Conservation (phyloP, 345 rosid species). For the Firmiana major region DNA sequence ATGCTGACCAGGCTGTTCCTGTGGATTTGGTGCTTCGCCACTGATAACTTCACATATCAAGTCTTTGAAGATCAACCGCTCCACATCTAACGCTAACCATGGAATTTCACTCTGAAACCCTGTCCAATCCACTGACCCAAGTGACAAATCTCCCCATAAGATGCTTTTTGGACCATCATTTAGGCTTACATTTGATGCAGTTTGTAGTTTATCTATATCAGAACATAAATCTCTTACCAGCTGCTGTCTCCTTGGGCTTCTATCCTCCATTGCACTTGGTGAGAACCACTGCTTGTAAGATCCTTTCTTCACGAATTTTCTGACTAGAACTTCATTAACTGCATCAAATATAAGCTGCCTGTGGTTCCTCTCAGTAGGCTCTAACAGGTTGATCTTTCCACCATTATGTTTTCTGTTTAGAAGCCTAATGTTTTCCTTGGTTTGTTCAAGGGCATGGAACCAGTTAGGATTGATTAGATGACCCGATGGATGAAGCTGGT, state of each 20-base stretch:
- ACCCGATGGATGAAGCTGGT: conserved; percentile 48
- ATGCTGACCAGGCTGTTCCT: conserved; percentile 27
- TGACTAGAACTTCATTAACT: conserved; percentile 58
- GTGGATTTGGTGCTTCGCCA: conserved; percentile 30
- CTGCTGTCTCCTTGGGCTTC: conserved; percentile 34
- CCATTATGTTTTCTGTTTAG: conserved; percentile 25
- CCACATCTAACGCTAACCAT: conserved; percentile 57
- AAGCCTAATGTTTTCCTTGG: conserved; percentile 32
- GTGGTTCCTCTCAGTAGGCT: conserved; percentile 36
- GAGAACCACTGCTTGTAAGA: conserved; percentile 31
- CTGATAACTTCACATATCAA: conserved; percentile 63
- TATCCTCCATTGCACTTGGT: conserved; percentile 25
- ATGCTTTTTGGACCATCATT: conserved; percentile 41
- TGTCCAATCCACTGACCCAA: conserved; percentile 49
- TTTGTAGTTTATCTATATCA: conserved; percentile 60
- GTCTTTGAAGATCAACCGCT: conserved; percentile 83
- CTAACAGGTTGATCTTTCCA: conserved; percentile 25
- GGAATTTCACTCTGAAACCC: conserved; percentile 47
- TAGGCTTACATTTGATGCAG: conserved; percentile 38
- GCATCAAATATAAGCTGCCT: conserved; percentile 75
- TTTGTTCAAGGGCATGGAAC: conserved; percentile 60
- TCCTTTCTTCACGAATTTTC: conserved; percentile 35
- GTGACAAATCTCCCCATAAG: conserved; percentile 48
- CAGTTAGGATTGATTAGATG: conserved; percentile 54
- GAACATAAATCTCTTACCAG: conserved; percentile 59